Evolutionary conservation across 805 yeast species (phyloP).

Genomic region (Spathaspora passalidarum): DNA sequence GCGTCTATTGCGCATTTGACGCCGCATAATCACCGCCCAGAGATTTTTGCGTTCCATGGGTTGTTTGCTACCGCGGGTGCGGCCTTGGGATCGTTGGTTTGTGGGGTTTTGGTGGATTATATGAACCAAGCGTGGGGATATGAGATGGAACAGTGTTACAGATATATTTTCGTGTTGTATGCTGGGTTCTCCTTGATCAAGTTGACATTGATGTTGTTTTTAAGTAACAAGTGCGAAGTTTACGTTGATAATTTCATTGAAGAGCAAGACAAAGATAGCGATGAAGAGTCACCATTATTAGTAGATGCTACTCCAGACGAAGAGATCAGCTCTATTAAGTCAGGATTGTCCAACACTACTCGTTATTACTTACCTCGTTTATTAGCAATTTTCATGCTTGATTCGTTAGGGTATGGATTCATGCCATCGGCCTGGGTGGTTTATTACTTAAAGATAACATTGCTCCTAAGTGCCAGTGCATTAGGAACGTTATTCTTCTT

Average conservation of each 20-base stretch:
- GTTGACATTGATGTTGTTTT: conserved; percentile 45
- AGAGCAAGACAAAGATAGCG: neutral
- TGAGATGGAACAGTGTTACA: conserved; percentile 45
- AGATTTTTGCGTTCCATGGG: conserved; percentile 72
- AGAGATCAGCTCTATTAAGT: conserved; percentile 8
- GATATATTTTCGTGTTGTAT: conserved; percentile 56
- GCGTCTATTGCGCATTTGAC: conserved; percentile 79
- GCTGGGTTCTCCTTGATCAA: conserved; percentile 53
- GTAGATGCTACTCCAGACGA: conserved; percentile 6
- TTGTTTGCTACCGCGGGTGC: conserved; percentile 67
- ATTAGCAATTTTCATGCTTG: conserved; percentile 68
- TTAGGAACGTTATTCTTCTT: conserved; percentile 68
- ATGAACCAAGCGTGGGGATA: conserved; percentile 29
- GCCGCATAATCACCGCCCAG: conserved; percentile 60
- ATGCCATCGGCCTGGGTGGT: conserved; percentile 89
- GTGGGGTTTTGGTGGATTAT: conserved; percentile 58
- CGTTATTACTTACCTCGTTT: conserved; percentile 44
- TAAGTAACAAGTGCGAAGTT: conserved; percentile 55
- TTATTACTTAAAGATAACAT: conserved; percentile 66
- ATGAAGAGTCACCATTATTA: neutral
- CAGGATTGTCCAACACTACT: conserved; percentile 43
- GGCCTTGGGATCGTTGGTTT: conserved; percentile 65
- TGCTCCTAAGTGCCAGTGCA: conserved; percentile 49
- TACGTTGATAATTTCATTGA: conserved; percentile 17
- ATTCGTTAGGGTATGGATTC: conserved; percentile 85